Percentiles rank a stretch among this genome's conserved stretches.
Evolutionary conservation across 208 protist genomes (phyloP).

Genomic region (Leishmania tarentolae): DNA sequence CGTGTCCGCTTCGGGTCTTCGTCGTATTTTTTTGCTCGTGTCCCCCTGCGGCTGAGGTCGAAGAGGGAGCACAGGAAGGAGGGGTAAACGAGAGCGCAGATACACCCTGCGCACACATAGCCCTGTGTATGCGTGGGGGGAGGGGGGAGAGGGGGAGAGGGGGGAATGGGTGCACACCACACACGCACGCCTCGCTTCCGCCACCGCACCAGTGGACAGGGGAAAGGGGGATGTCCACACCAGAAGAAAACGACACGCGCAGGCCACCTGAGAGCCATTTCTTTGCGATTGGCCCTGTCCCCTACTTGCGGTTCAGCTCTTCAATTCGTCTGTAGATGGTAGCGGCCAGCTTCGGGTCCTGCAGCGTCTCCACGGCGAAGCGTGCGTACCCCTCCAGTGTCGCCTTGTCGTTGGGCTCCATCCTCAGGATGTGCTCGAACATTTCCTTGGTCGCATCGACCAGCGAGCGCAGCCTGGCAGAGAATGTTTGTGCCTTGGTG

Average conservation of each 20-base stretch:
- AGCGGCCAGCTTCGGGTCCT: constrained; percentile 47
- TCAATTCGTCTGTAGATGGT: constrained; percentile 46
- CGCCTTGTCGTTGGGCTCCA: constrained; percentile 40
- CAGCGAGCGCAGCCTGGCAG: constrained; percentile 41
- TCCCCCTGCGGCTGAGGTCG: neutral
- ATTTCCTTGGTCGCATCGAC: constrained; percentile 40
- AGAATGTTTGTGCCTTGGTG: neutral
- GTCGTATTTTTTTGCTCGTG: neutral
- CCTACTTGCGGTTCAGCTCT: constrained; percentile 31
- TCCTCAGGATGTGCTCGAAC: constrained; percentile 46
- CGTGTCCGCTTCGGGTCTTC: neutral
- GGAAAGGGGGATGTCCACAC: neutral
- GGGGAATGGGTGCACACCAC: neutral
- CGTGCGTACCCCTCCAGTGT: constrained; percentile 66
- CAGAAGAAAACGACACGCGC: neutral
- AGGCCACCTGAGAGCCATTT: neutral
- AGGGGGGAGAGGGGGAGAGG: too few relatives aligned
- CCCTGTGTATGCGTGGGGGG: neutral
- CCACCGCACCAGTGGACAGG: neutral
- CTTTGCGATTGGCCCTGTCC: neutral
- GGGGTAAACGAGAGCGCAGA: neutral
- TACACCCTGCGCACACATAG: neutral
- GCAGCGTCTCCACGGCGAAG: constrained; percentile 67
- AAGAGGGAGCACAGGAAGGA: neutral
- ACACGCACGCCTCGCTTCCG: neutral